A percentile compares a stretch with the other conserved stretches of the same genome.
These are phyloP conservation scores for Posidonia oceanica DNA, from an alignment of 116 monocot species.

Conservation along the genomic window DNA sequence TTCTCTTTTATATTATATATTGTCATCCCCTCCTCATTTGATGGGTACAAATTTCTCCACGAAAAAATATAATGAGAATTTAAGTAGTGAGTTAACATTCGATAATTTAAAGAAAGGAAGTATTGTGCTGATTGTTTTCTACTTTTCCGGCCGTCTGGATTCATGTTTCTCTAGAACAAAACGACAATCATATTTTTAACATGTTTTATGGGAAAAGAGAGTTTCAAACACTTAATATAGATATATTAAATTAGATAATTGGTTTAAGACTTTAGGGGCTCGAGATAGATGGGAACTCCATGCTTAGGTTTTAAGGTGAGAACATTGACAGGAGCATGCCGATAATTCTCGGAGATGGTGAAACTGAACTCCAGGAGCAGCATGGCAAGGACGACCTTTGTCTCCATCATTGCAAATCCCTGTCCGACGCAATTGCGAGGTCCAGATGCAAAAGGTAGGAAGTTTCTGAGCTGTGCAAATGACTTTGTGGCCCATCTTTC, in stretches of 20 bases:
- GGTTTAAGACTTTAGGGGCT: constrained; percentile 16
- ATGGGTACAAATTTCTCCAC: no score
- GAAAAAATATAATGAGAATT: no score
- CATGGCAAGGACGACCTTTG: constrained; percentile 88
- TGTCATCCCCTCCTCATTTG: no score
- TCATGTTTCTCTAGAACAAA: no score
- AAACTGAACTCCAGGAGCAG: constrained; percentile 68
- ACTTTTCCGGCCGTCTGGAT: no score
- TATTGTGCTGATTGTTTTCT: no score
- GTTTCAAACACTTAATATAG: not conserved
- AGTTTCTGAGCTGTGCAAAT: constrained; percentile 49
- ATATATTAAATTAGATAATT: no score
- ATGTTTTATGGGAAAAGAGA: no score
- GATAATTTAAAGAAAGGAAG: no score
- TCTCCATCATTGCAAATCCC: constrained; percentile 83
- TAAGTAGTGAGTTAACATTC: no score
- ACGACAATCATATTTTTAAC: no score
- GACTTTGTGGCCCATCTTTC: constrained; percentile 54
- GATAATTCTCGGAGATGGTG: constrained; percentile 67
- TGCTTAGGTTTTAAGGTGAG: constrained; percentile 90
- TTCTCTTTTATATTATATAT: no score
- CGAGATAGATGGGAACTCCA: constrained; percentile 55
- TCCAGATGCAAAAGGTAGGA: constrained; percentile 80
- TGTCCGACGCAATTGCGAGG: constrained; percentile 97
- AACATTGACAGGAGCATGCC: constrained; percentile 82